These are phyloP conservation scores for Pseudohalonectria lignicola DNA, from an alignment of 2,329 filamentous ascomycete genomes.

Conservation along the genomic window DNA sequence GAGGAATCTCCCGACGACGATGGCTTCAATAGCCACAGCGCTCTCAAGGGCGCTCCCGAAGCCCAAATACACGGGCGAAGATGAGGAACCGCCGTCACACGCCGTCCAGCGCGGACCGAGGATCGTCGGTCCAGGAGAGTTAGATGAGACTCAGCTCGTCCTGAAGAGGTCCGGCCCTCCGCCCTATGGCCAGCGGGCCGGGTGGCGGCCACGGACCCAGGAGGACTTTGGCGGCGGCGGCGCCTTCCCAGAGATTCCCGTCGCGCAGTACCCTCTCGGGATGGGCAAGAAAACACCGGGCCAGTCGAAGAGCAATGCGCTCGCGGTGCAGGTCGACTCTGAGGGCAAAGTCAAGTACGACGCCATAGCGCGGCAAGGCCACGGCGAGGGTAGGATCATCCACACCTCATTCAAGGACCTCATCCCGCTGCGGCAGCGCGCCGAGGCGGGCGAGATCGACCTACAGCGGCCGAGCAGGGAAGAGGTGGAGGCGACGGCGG, in stretches of 20 bases:
- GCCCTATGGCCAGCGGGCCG: slow-evolving; percentile 72
- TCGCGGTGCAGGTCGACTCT: slow-evolving; percentile 83
- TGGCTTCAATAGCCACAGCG: slow-evolving; percentile 59
- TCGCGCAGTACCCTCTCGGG: slow-evolving; percentile 91
- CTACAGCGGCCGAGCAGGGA: slow-evolving; percentile 77
- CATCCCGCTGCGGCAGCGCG: slow-evolving; percentile 85
- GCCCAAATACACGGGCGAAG: slow-evolving; percentile 82
- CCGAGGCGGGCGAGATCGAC: slow-evolving; percentile 85
- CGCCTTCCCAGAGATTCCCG: slow-evolving; percentile 85
- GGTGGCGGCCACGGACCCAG: slow-evolving; percentile 80
- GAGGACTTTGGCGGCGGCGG: slow-evolving; percentile 96
- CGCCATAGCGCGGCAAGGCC: slow-evolving; percentile 83
- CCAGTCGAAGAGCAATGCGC: slow-evolving; percentile 64
- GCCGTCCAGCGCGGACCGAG: slow-evolving; percentile 69
- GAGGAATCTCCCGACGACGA: slow-evolving; percentile 16
- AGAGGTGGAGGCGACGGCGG: slow-evolving; percentile 71
- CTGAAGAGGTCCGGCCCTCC: slow-evolving; percentile 77
- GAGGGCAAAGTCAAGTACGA: slow-evolving; percentile 96
- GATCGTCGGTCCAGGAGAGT: slow-evolving; percentile 66
- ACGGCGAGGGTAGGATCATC: slow-evolving; percentile 72
- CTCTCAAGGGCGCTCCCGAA: slow-evolving; percentile 75
- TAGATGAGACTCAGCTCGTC: slow-evolving; percentile 79
- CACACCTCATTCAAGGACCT: slow-evolving; percentile 96
- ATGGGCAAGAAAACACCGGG: slow-evolving; percentile 70
- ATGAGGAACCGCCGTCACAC: slow-evolving; percentile 66